Base-by-base conservation (phyloP, 106 monocot genomes). In the Ottelia alismoides region DNA sequence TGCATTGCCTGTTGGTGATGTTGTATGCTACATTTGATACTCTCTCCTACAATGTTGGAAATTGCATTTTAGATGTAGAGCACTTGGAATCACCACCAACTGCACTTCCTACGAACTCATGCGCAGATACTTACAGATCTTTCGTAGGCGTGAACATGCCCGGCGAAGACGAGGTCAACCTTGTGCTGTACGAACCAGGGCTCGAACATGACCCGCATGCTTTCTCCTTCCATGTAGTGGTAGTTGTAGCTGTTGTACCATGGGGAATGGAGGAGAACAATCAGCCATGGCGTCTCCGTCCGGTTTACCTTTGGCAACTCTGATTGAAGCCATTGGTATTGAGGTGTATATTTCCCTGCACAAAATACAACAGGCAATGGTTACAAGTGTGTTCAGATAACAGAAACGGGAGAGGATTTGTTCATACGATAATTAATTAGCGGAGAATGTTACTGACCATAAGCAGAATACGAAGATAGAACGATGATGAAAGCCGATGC, bases 401-500 rank as follows among this genome's bases (percentile, higher is more conserved):
- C n/a, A n/a, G n/a, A n/a, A n/a, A n/a, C n/a, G n/a, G n/a, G n/a
- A n/a, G n/a, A n/a, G n/a, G n/a, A n/a, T n/a, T n/a, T n/a, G n/a
- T n/a, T n/a, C 40, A 43, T 43, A 43, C 6, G 16, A 43, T 43
- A 43, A 43, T 43, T 6, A 43, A 43, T 7, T 43, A 16, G 10
- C 40, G 16, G 16, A 16, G 16, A 43, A 43, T 43, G 20, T 79
- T 79, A 98, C 96, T 89, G 57, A 89, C n/a, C n/a, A n/a, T n/a
- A 98, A 35, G 96, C 82, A 60, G 96, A 85, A 68, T 89, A 98
- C 61, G 85, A 85, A 31, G 96, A 98, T 12, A 98, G 72, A 58
- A 89, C 85, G 47, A 98, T 83, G 56, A 90, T 75, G 53, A 89
- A 78, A n/a, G 96, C 96, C 55, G 85, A 77, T 60, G 85, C 89